Evolutionary conservation across 2,329 filamentous ascomycete species (phyloP).

Genomic region (Bertia moriformis): DNA sequence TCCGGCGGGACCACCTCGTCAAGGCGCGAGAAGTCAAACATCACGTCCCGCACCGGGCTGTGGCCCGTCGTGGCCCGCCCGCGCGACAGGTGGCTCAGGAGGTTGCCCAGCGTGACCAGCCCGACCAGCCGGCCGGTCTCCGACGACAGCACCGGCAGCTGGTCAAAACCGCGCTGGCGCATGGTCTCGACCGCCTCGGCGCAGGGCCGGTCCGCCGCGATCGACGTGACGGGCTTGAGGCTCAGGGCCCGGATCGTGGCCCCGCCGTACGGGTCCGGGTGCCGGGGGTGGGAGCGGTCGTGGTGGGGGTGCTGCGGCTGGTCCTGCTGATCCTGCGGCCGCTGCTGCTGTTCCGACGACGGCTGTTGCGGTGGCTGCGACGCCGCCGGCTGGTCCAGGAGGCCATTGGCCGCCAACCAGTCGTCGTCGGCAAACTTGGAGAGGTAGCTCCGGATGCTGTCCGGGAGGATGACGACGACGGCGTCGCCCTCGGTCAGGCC

Average conservation of each 20-base stretch:
- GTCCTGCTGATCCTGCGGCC: slow-evolving; percentile 17
- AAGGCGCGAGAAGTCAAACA: slow-evolving; percentile 88
- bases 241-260: slow-evolving; percentile 73
- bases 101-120: slow-evolving; percentile 85
- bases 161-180: slow-evolving; percentile 96
- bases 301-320: too few relatives aligned
- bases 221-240: slow-evolving; percentile 83
- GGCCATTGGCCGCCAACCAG: slow-evolving; percentile 93
- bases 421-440: slow-evolving; percentile 98
- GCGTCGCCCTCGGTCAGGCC: slow-evolving; percentile 68
- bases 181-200: slow-evolving; percentile 89
- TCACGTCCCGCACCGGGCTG: slow-evolving; percentile 69
- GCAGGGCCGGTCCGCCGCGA: slow-evolving; percentile 57
- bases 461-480: slow-evolving; percentile 83
- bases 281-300: slow-evolving; percentile 25
- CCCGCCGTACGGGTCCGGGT: slow-evolving; percentile 61
- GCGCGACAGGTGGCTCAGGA: slow-evolving; percentile 77
- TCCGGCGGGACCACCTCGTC: slow-evolving; percentile 85
- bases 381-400: slow-evolving; percentile 55
- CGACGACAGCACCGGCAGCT: slow-evolving; percentile 73
- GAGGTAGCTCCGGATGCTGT: slow-evolving; percentile 93
- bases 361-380: slow-evolving; percentile 22
- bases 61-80: slow-evolving; percentile 64
- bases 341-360: too few relatives aligned
- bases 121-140: slow-evolving; percentile 70